Base-by-base conservation (phyloP, 257 asterid genomes). In the Hygrophila difformis region DNA sequence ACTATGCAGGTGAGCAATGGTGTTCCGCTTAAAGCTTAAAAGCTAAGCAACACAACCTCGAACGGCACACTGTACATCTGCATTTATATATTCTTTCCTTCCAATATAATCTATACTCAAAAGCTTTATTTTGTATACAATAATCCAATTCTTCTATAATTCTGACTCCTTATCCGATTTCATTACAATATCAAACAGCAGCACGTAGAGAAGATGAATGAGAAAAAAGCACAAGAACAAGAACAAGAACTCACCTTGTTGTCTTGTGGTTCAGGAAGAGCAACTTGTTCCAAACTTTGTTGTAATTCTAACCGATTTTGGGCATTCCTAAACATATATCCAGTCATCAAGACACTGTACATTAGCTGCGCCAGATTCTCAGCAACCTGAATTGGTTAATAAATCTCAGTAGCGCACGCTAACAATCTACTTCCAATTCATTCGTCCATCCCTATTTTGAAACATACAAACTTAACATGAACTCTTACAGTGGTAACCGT, bases 281-380 rank as follows among this genome's bases (percentile, higher is more conserved):
- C 94, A 70, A 61, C 93, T 49, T 82, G 98, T 53, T 82, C 94
- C 80, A 89, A 65, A 55, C 98, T 89, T 52, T 89, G 94, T 47
- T 89, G 98, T 84, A 89, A 65, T 62, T 89, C 98, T 62, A 85
- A 39, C 50, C 98, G 85, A 54, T 75, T 76, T 54, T 89, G 88
- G 18, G 93, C 94, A 69, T 89, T 89, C 70, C 83, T 71, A 55
- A 89, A 89, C 98, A 89, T 89, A 58, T 89, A 89, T 54, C 98
- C 98, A 51, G 98, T 89, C 98, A 89, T 89, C 92, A 85, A 51
- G 59, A 89, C 93, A 60, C 98, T 85, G 51, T 82, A 85, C 98
- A 89, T 89, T 49, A 89, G 81, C 73, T 89, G 98, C 5, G 98
- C 98, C 66, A 89, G 75, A 70, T 89, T 89, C 57, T 89, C 98